These are phyloP conservation scores for Spizellomyces punctatus DNA, from an alignment of 192 early-diverging fungal species.

Conservation along the genomic window DNA sequence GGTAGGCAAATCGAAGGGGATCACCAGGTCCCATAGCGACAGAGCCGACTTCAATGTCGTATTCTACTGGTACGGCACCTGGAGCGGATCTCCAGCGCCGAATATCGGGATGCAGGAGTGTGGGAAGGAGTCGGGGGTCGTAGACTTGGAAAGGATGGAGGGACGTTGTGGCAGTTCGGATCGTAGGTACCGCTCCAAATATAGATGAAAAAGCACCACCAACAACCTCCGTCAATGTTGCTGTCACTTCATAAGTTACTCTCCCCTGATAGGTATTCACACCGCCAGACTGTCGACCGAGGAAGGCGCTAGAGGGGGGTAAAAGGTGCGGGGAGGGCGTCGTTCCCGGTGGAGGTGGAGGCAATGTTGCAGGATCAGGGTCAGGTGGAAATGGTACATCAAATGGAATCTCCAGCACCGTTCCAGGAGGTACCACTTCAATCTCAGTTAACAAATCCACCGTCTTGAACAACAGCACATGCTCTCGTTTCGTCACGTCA, in stretches of 20 bases:
- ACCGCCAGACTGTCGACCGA: slow-evolving; percentile 12
- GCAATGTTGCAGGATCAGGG: slow-evolving; percentile 13
- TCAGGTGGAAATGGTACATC: slow-evolving; percentile 41
- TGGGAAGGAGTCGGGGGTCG: slow-evolving; percentile 54
- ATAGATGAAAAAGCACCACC: background rate
- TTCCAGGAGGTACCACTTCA: slow-evolving; percentile 36
- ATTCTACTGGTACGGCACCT: slow-evolving; percentile 50
- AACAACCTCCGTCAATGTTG: slow-evolving; percentile 32
- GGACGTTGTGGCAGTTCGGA: slow-evolving; percentile 6
- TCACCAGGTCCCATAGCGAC: slow-evolving; percentile 51
- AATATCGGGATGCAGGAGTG: slow-evolving; percentile 49
- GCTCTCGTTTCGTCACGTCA: slow-evolving; percentile 8
- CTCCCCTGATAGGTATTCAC: slow-evolving; percentile 26
- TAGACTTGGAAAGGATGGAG: slow-evolving; percentile 44
- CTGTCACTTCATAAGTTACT: slow-evolving; percentile 38
- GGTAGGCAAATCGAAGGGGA: slow-evolving; percentile 45
- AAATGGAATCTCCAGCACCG: slow-evolving; percentile 46
- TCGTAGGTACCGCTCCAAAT: slow-evolving; percentile 4
- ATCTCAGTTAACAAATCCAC: slow-evolving; percentile 26
- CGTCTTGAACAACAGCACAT: slow-evolving; percentile 11
- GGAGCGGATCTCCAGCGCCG: slow-evolving; percentile 50
- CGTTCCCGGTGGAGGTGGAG: slow-evolving; percentile 22
- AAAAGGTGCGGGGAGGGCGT: slow-evolving; percentile 31
- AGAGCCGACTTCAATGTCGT: slow-evolving; percentile 51
- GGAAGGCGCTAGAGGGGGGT: slow-evolving; percentile 19